phyloP scores from a whole-genome alignment of 345 rosid genomes.

The Boechera divaricarpa region DNA sequence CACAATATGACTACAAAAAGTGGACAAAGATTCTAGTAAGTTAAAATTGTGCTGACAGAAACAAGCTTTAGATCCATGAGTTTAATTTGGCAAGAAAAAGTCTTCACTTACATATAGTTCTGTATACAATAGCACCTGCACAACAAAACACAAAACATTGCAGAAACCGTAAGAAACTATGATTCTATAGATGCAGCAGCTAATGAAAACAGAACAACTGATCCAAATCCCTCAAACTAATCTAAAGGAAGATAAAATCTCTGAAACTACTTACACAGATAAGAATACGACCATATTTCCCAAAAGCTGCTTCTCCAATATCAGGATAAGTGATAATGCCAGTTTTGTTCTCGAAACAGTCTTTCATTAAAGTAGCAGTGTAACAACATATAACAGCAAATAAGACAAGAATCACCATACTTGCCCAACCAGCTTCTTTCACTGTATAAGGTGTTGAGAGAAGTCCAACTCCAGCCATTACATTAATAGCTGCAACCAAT shows the following conservation, averaged over 20 bases:
- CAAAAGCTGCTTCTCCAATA: conserved; percentile 95
- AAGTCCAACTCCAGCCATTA: conserved; percentile 93
- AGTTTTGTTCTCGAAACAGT: conserved; percentile 79
- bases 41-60: conserved; percentile 19
- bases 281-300: conserved; percentile 80
- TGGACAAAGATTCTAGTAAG: conserved; percentile 27
- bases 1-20: conserved; percentile 77
- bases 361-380: conserved; percentile 82
- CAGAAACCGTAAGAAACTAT: conserved; percentile 17
- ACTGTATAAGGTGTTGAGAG: conserved; percentile 83
- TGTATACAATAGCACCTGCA: conserved; percentile 77
- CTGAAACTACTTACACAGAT: conserved; percentile 59
- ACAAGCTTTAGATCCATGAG: neutral
- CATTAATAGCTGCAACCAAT: conserved; percentile 64
- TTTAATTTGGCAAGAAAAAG: neutral
- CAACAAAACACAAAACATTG: conserved; percentile 38
- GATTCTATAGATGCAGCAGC: conserved; percentile 5
- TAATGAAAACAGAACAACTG: conserved; percentile 26
- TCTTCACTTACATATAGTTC: conserved; percentile 78
- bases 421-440: conserved; percentile 84
- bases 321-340: conserved; percentile 85
- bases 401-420: conserved; percentile 59
- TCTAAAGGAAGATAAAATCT: neutral
- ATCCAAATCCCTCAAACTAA: neutral
- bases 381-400: conserved; percentile 77